Conservation (phyloP, 2,329 filamentous ascomycete species). For the Trichoderma koningii region DNA sequence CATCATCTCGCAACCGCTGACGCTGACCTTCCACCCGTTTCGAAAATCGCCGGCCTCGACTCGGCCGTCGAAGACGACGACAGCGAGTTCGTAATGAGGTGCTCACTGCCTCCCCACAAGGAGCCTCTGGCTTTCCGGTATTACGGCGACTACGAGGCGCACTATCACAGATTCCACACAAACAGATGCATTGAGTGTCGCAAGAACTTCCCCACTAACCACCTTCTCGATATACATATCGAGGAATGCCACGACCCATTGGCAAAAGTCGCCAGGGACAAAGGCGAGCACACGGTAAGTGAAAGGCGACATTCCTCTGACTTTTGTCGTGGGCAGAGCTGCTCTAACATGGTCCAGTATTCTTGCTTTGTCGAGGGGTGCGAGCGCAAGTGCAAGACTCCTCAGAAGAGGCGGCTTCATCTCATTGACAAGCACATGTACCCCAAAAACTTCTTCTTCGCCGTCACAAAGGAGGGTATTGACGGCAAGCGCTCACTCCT, state of each 20-base stretch:
- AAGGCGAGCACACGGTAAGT: constrained; percentile 82
- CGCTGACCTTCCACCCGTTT: constrained; percentile 35
- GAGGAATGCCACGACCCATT: constrained; percentile 90
- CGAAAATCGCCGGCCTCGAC: constrained; percentile 66
- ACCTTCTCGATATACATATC: constrained; percentile 81
- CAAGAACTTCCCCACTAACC: constrained; percentile 83
- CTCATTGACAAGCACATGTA: constrained; percentile 94
- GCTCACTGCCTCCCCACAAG: constrained; percentile 77
- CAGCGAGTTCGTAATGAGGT: constrained; percentile 64
- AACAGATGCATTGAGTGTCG: constrained; percentile 84
- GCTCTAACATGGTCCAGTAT: constrained; percentile 56
- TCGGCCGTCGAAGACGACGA: constrained; percentile 40
- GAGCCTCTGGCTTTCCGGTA: constrained; percentile 69
- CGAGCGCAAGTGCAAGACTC: constrained; percentile 78
- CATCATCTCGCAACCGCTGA: constrained; percentile 29
- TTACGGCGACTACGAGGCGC: constrained; percentile 81
- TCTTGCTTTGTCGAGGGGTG: constrained; percentile 89
- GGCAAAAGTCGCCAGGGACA: constrained; percentile 67
- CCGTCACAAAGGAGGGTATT: constrained; percentile 84
- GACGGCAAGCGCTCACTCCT: constrained; percentile 82
- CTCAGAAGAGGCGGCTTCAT: constrained; percentile 82
- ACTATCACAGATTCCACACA: constrained; percentile 78
- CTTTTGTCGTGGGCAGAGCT: neutral
- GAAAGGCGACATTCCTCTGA: neutral
- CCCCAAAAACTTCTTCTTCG: constrained; percentile 85